Percentiles rank a stretch among this genome's conserved stretches.
Evolutionary conservation across 768 basidiomycete genomes (phyloP).

Genomic region (Tricholoma sp.): DNA sequence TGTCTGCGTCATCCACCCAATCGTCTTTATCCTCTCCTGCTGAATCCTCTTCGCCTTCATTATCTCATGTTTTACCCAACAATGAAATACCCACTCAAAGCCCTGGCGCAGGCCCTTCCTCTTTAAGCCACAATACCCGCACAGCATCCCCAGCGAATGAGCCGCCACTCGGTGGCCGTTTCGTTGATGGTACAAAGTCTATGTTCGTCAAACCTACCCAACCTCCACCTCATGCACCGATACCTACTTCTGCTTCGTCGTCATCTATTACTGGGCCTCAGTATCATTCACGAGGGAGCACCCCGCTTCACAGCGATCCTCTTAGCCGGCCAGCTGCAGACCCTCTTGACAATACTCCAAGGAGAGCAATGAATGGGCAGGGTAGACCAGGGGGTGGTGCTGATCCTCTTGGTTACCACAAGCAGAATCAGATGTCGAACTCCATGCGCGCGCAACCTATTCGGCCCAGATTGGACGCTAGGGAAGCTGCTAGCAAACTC

Average conservation of each 20-base stretch:
- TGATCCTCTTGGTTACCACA: constrained; percentile 62
- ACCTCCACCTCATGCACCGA: constrained; percentile 30
- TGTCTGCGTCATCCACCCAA: constrained; percentile 24
- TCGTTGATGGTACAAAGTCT: constrained; percentile 73
- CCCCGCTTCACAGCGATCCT: constrained; percentile 31
- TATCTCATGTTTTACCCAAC: constrained; percentile 10
- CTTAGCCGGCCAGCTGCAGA: constrained; percentile 25
- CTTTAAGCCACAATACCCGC: constrained; percentile 22
- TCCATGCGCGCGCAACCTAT: constrained; percentile 73
- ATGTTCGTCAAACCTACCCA: constrained; percentile 64
- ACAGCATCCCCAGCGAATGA: constrained; percentile 29
- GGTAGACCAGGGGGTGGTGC: constrained; percentile 28
- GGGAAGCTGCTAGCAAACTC: constrained; percentile 84
- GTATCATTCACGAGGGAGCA: constrained; percentile 2
- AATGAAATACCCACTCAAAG: constrained; percentile 36
- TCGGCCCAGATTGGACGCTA: constrained; percentile 73
- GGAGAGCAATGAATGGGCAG: constrained; percentile 18
- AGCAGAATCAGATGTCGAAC: constrained; percentile 61
- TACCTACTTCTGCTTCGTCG: constrained; percentile 30
- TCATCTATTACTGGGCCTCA: constrained; percentile 22
- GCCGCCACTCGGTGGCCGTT: constrained; percentile 58
- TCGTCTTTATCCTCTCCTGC: constrained; percentile 17
- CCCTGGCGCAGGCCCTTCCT: constrained; percentile 53
- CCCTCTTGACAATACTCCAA: constrained; percentile 22
- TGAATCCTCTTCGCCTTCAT: constrained; percentile 15